Base-by-base conservation (phyloP, 805 yeast species). In the Hanseniaspora occidentalis region DNA sequence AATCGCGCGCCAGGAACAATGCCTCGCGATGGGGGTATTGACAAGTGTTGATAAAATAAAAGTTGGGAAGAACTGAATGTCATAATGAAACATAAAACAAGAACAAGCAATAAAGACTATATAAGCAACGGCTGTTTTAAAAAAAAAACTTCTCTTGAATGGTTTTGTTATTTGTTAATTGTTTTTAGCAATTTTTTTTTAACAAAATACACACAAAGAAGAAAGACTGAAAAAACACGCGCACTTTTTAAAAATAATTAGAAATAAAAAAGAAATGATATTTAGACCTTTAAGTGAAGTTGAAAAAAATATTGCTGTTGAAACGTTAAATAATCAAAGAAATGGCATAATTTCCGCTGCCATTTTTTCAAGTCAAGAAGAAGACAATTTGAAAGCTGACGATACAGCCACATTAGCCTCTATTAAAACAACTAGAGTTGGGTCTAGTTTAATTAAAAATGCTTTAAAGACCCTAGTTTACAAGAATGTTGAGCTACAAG, bases 291-390 rank as follows among this genome's bases (percentile, higher is more conserved):
- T 56, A 25, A 44, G 54, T 27, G 45, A 49, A 10, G 50, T 44
- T 29, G 59, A 57, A 42, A 52, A 49, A 39, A 51, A 47, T 38
- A 26, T 56, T 22, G 42, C 55, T 5, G 31, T 44, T 11, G 52
- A 55, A 38, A 46, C 53, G 2, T 23, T 50, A 4, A 52, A 50
- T 25, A 47, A 47, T 11, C 38, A 47, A 23, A 47, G 53, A 39
- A 55, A 53, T 43, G 60, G 61, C n/a, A 48, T 50, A 8, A 40
- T 51, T 1, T 55, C 53, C 35, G 47, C 54, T 5, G 52, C 54
- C 8, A 45, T 46, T 25, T 52, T 52, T 35, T 44, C 46, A 3
- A 37, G 45, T 6, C 14, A 36, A 17, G 49, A 48, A 22, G 48
- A 45, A 22, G 44, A 41, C 19, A 41, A 31, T 9, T 22, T 35